These are phyloP conservation scores for Primulina huaijiensis DNA, from an alignment of 257 asterid species.

Conservation along the genomic window DNA sequence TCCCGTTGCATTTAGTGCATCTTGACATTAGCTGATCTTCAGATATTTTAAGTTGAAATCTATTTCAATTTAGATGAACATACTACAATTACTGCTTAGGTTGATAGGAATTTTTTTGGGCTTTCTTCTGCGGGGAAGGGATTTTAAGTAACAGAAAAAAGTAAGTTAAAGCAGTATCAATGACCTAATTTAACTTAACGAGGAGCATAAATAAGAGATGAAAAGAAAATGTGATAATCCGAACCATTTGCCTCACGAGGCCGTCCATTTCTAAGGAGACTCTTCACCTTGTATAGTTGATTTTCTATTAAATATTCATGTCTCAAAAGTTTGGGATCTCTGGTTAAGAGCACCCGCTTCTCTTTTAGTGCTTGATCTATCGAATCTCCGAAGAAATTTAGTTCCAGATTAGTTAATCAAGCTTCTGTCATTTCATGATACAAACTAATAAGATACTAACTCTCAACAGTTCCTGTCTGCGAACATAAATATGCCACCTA, in stretches of 20 bases:
- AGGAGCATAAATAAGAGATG: background rate
- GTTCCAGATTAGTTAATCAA: background rate
- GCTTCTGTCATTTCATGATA: background rate
- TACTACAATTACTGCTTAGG: too few relatives aligned
- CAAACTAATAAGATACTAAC: background rate
- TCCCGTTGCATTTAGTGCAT: slow-evolving; percentile 89
- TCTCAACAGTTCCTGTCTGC: too few relatives aligned
- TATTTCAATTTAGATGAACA: too few relatives aligned
- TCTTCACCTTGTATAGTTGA: slow-evolving; percentile 76
- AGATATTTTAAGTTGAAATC: slow-evolving; percentile 53
- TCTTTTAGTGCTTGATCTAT: slow-evolving; percentile 77
- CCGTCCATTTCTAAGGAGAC: slow-evolving; percentile 76
- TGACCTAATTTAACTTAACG: background rate
- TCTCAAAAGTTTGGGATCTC: slow-evolving; percentile 82
- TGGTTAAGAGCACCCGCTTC: slow-evolving; percentile 80
- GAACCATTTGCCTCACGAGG: slow-evolving; percentile 62
- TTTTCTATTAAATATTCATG: slow-evolving; percentile 70
- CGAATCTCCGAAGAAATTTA: slow-evolving; percentile 53
- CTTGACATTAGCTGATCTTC: slow-evolving; percentile 88
- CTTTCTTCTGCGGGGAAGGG: background rate
- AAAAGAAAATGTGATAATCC: background rate
- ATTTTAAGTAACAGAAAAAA: background rate
- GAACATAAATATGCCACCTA: background rate
- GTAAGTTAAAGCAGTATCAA: background rate
- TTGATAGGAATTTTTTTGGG: too few relatives aligned